Evolutionary conservation across 2,329 filamentous ascomycete species (phyloP), one percentile per base, ranked within the genome.

Genomic region (Conoideocrella luteorostrata): DNA sequence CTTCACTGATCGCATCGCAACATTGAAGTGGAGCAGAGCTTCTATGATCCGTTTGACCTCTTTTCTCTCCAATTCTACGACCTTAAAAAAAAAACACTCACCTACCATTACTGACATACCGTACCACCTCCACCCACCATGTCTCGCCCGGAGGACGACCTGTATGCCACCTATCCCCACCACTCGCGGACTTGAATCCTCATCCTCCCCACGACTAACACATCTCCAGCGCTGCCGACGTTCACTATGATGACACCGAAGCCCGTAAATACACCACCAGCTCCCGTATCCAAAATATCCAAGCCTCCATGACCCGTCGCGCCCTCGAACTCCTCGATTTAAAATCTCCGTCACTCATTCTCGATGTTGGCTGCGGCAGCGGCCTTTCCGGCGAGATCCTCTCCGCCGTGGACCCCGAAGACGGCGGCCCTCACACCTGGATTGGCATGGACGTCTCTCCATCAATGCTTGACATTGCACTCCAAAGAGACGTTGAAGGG

Each of bases 181-280:
- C 48, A 55, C 52, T 21, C 26, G 10, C 7, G 29, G 5, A 28
- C 43, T 34, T 47, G 43, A 44, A 47, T 41, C 44, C 52, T 57
- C 18, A 18, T 18, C 15, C 13, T 10, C 1, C 30, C 22, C 22
- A 33, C 10, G 22, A 33, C 28, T 28, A 20, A 41, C 32, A 6
- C n/a, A 29, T 20, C 24, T 10, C 22, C 63, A 94, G 88, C 62
- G 88, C 90, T 40, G 91, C 93, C 52, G 93, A 98, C 69, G 84
- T 97, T 61, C 94, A 95, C 74, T 98, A 98, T 77, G 85, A 96
- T 73, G 91, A 97, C 70, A 75, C 76, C 65, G 91, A 96, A 74
- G 91, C 93, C 24, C 85, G 87, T 63, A 97, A 97, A 74, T 98
- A 98, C 73, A 97, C 93, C 7, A 96, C 91, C 4, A 91, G 83